Evolutionary conservation across 2,329 filamentous ascomycete species (phyloP).

Genomic region (Lithohypha guttulata): DNA sequence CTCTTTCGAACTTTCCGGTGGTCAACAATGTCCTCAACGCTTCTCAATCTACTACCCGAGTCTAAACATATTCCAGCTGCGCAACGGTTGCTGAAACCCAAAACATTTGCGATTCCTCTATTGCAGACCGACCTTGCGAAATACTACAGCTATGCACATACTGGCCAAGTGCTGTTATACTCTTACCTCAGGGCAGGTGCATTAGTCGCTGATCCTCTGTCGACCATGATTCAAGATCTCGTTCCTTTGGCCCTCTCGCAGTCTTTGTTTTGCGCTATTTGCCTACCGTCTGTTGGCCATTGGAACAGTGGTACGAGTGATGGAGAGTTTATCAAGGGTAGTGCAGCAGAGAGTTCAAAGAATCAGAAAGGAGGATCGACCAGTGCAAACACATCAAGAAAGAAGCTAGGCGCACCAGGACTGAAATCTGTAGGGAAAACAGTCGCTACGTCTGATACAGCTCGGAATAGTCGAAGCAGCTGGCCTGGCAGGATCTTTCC

Average conservation of each 20-base stretch:
- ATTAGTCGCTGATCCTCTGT: constrained; percentile 60
- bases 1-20: too few species aligned
- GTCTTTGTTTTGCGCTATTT: constrained; percentile 46
- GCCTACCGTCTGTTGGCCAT: constrained; percentile 44
- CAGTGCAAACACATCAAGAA: constrained; percentile 14
- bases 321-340: constrained; percentile 16
- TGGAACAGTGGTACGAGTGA: constrained; percentile 20
- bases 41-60: constrained; percentile 15
- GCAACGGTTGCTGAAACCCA: constrained; percentile 18
- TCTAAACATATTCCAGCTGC: constrained; percentile 6
- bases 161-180: constrained; percentile 53
- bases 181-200: constrained; percentile 53
- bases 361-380: constrained; percentile 8
- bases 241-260: constrained; percentile 56
- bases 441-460: constrained; percentile 8
- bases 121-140: constrained; percentile 39
- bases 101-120: constrained; percentile 33
- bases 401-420: constrained; percentile 11
- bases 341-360: constrained; percentile 8
- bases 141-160: constrained; percentile 56
- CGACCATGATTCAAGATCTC: constrained; percentile 51
- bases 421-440: constrained; percentile 7
- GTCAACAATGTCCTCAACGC: constrained; percentile 11
- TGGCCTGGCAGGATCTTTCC: constrained; percentile 20
- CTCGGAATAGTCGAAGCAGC: constrained; percentile 10